Conservation (phyloP, 2,329 filamentous ascomycete species). For the Aaosphaeria arxii region DNA sequence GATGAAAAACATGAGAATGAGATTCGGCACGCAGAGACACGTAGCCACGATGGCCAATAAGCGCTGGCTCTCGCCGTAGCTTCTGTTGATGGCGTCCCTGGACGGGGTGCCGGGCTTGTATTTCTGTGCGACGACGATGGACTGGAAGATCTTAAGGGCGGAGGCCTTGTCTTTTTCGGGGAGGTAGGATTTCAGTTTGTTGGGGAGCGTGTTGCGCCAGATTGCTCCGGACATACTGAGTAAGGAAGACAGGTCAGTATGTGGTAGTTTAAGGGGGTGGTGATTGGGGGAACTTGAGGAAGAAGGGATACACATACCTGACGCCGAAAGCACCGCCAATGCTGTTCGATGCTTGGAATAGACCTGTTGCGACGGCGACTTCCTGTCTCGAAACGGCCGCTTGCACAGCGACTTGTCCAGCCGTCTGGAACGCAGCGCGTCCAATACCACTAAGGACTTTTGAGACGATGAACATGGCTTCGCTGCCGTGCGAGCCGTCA, state of each 20-base stretch:
- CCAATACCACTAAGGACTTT: background rate
- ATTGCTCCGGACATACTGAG: background rate
- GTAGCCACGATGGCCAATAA: background rate
- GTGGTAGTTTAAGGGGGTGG: background rate
- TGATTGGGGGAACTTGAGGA: background rate
- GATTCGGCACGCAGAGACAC: background rate
- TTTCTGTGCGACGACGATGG: background rate
- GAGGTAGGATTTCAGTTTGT: background rate
- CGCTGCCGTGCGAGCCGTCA: background rate
- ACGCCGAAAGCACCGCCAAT: background rate
- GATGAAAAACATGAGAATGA: background rate
- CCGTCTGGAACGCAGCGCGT: background rate
- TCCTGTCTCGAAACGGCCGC: background rate
- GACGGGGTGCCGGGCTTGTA: background rate
- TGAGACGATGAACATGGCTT: background rate
- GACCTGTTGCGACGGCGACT: background rate
- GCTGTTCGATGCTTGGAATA: background rate
- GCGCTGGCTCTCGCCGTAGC: background rate
- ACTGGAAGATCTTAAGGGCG: background rate
- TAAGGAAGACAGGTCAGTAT: background rate
- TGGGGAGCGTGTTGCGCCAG: background rate
- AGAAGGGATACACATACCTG: background rate
- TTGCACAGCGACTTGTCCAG: background rate
- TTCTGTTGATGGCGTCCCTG: background rate
- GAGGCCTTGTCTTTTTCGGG: background rate